phyloP scores from a whole-genome alignment of 148 eudicot species.

The Camellia lanceoleosa region DNA sequence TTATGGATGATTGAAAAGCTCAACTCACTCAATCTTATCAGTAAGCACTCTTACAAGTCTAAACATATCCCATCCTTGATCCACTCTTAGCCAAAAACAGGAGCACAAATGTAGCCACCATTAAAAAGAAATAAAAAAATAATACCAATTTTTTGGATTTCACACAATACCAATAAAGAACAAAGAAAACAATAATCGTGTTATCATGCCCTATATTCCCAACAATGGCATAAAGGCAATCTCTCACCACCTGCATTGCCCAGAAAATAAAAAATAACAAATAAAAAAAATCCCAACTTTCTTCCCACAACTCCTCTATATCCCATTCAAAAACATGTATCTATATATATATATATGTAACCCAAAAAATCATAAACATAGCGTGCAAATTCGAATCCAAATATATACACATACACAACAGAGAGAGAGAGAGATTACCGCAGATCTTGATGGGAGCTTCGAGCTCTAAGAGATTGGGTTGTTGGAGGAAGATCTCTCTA shows the following conservation, averaged over 20 bases:
- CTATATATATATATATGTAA: no score
- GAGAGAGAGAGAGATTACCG: conserved; percentile 4
- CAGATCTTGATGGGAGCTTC: conserved; percentile 42
- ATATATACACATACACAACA: not conserved
- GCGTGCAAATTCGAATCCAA: not conserved
- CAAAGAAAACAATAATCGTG: no score
- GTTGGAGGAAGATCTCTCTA: conserved; percentile 32
- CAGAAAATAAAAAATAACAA: not conserved
- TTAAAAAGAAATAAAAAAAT: no score
- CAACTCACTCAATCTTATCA: not conserved
- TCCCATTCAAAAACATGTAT: not conserved
- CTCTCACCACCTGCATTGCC: not conserved
- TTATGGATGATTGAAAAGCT: not conserved
- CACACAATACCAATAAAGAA: no score
- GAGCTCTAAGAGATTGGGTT: conserved; percentile 37
- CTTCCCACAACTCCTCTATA: not conserved
- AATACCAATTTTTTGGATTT: no score
- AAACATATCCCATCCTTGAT: no score
- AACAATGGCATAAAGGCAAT: not conserved
- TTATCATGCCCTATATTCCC: not conserved
- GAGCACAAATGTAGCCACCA: no score
- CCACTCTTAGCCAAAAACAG: no score
- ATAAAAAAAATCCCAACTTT: not conserved
- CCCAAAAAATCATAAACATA: not conserved
- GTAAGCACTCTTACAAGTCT: no score